Base-by-base conservation (phyloP, 306 rosid genomes). In the Corylus avellana region DNA sequence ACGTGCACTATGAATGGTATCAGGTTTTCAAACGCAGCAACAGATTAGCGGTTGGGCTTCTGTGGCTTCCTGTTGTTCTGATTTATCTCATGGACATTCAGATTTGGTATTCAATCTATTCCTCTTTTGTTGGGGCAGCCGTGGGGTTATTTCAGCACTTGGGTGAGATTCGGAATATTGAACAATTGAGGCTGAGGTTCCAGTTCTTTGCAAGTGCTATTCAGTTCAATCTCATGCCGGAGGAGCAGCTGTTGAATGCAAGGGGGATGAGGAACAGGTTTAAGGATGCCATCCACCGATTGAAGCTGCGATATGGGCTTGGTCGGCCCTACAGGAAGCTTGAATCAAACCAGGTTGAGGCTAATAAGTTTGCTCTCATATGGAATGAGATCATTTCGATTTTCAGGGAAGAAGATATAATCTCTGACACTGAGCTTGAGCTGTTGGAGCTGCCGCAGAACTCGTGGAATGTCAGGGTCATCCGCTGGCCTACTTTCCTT, bases 181-280 rank as follows among this genome's bases (percentile, higher is more conserved):
- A 88, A 73, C 98, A 95, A 73, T 75, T 95, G 86, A 90, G 92
- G 82, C 77, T 95, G 76, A 91, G 98, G 86, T 95, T 95, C 91
- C 98, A 95, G 86, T 95, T 92, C 89, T 95, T 92, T 80, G 98
- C 98, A 3, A 87, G 95, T 79, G 97, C 98, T 66, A 91, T 95
- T 72, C 97, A 91, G 84, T 95, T 95, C 76, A 95, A 95, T 89
- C 97, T 95, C 80, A 92, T 92, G 98, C 97, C 98, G 0, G 96
- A 95, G 87, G 98, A 92, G 89, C 98, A 91, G 72, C 86, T 91
- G 83, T 77, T 95, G 72, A 87, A 91, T 86, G 83, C 92, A 44
- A 89, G 97, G 81, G 92, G 92, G 73, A 92, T 95, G 84, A 85
- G 74, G 87, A 91, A 84, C 83, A 95, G 87, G 90, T 88, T 92